Conservation (phyloP, 495 filamentous ascomycete genomes). For the Emericellopsis terricola region DNA sequence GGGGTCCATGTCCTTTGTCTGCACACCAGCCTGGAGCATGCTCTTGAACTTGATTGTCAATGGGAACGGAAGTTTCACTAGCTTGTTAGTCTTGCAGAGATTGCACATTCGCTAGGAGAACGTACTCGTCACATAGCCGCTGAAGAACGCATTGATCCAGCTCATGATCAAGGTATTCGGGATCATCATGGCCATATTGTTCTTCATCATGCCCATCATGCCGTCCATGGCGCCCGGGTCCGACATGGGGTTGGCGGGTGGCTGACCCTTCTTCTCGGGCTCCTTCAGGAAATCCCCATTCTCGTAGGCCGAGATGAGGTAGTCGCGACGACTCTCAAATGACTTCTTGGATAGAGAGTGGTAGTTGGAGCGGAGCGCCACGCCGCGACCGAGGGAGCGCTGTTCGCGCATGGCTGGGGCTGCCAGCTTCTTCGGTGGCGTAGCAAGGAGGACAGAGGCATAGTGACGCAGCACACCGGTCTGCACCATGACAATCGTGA, state of each 20-base stretch:
- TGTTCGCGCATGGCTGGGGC: constrained; percentile 68
- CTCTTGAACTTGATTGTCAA: constrained; percentile 97
- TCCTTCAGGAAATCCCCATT: constrained; percentile 78
- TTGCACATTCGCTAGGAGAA: too few species aligned
- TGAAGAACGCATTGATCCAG: constrained; percentile 99
- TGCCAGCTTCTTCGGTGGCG: constrained; percentile 64
- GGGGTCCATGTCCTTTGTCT: constrained; percentile 88
- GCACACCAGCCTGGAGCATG: constrained; percentile 94
- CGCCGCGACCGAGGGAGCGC: constrained; percentile 66
- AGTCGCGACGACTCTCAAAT: constrained; percentile 63
- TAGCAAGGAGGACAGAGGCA: constrained; percentile 74
- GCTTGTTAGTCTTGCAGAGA: too few species aligned
- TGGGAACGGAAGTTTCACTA: constrained; percentile 97
- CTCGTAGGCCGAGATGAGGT: constrained; percentile 62
- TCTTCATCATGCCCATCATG: constrained; percentile 99
- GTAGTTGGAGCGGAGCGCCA: constrained; percentile 68
- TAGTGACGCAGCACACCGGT: constrained; percentile 95
- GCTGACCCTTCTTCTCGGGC: constrained; percentile 66
- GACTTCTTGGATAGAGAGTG: constrained; percentile 53
- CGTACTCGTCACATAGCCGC: constrained; percentile 89
- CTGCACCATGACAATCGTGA: constrained; percentile 92
- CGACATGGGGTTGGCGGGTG: constrained; percentile 83
- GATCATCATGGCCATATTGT: constrained; percentile 99
- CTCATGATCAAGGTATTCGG: constrained; percentile 98
- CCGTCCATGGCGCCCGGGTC: constrained; percentile 97